Base-by-base conservation (phyloP, 805 yeast species). In the Myxozyma sirexii region DNA sequence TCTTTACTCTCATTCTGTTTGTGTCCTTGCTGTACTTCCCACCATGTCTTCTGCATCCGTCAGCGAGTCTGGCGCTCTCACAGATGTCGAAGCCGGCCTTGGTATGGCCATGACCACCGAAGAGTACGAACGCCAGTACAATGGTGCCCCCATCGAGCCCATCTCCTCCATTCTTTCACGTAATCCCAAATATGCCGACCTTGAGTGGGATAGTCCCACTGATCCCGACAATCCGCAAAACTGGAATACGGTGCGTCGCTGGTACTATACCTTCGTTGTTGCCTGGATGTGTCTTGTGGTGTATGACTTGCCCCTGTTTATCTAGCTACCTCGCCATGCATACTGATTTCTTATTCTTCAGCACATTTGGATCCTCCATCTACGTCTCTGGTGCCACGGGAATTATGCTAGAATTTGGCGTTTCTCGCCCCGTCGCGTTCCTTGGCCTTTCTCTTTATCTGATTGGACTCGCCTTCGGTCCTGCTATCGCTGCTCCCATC, bases 321-420 rank as follows among this genome's bases (percentile, higher is more conserved):
- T 6, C 15, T 15, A 15, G 3, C 3, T 29, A 29, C 12, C 8
- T 15, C 4, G 4, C 21, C 10, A 10, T n/a, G n/a, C n/a, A n/a
- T n/a, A n/a, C n/a, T n/a, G n/a, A n/a, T 19, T 47, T 6, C 46
- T 17, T 7, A 19, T 27, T 8, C 13, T 43, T 4, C 29, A 57
- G 62, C 33, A 83, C 91, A 0, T 80, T 88, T 70, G 93, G 94
- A 24, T 85, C 92, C 0, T 87, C 93, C 0, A 76, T 87, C 56
- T 88, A 78, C 67, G 88, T 86, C 26, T 79, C 82, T 57, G 87
- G 91, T 60, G 80, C 86, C 1, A 80, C 83, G 1, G 85, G 82
- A 61, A 71, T 87, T 68, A 72, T 75, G 1, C 7, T 56, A 0
- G 70, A 76, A 59, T 81, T 86, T 71, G 75, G 77, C n/a, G 78